A percentile compares a stretch with the other conserved stretches of the same genome.
These are phyloP conservation scores for Amanita phalloides DNA, from an alignment of 768 basidiomycete species.

Conservation along the genomic window DNA sequence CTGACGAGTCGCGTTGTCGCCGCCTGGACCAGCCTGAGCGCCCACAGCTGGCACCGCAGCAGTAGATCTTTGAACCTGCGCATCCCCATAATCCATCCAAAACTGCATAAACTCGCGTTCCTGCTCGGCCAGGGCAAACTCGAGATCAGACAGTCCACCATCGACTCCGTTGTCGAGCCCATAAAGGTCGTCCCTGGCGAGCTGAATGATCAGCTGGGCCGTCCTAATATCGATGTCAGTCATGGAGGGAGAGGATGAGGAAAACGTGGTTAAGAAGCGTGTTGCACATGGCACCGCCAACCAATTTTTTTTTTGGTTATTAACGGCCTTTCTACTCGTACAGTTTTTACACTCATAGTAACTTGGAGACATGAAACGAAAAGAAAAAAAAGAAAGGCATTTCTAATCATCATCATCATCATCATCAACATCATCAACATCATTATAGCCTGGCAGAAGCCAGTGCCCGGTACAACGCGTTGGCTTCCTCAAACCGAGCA, in stretches of 20 bases:
- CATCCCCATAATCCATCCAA: conserved; percentile 3
- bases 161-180: background rate
- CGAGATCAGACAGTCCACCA: background rate
- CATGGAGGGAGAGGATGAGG: background rate
- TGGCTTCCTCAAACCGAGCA: conserved; percentile 70
- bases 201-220: conserved; percentile 4
- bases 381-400: no score
- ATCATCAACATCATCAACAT: background rate
- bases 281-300: no score
- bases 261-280: background rate
- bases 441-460: conserved; percentile 32
- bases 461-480: conserved; percentile 56
- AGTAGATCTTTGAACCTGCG: background rate
- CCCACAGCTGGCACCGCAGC: no score
- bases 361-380: no score
- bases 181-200: conserved; percentile 3
- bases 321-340: no score
- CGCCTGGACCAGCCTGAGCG: no score
- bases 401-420: no score
- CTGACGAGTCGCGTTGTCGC: no score
- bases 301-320: no score
- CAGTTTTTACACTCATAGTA: no score
- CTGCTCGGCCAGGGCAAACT: conserved; percentile 3
- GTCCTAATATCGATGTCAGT: conserved; percentile 3
- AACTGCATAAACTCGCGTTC: conserved; percentile 6